These are phyloP conservation scores for Curvularia sp. DNA, from an alignment of 2,329 filamentous ascomycete species.

Conservation along the genomic window DNA sequence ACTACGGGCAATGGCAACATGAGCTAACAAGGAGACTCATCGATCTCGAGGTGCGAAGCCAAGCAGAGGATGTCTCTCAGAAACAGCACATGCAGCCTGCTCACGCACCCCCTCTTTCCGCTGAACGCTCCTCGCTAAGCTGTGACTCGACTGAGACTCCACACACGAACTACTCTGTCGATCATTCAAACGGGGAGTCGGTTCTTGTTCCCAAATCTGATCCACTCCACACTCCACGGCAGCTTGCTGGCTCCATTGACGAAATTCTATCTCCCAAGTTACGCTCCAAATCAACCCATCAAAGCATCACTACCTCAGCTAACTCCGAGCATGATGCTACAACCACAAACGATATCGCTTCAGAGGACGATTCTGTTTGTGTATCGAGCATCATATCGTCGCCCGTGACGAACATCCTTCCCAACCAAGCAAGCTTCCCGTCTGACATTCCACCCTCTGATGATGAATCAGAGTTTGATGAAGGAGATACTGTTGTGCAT, in stretches of 20 bases:
- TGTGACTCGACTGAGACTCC: constrained; percentile 1
- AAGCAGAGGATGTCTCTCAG: constrained; percentile 14
- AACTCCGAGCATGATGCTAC: background rate
- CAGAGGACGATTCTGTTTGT: constrained; percentile 3
- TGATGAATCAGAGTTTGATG: constrained; percentile 45
- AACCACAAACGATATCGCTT: background rate
- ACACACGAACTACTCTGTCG: background rate
- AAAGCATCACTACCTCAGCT: background rate
- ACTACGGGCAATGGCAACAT: constrained; percentile 81
- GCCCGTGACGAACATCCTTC: background rate
- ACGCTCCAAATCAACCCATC: background rate
- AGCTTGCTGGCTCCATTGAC: constrained; percentile 8
- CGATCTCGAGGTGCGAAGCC: constrained; percentile 62
- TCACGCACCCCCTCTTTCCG: background rate
- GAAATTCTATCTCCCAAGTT: constrained; percentile 3
- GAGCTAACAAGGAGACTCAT: constrained; percentile 77
- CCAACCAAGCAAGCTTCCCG: constrained; percentile 5
- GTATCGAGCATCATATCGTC: background rate
- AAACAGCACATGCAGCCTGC: background rate
- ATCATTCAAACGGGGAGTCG: constrained; percentile 2
- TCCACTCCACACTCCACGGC: background rate
- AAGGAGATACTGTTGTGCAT: constrained; percentile 46
- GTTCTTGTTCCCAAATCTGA: background rate
- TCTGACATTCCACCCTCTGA: constrained; percentile 17
- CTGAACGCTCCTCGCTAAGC: background rate